Conservation (phyloP, 2,329 filamentous ascomycete species). For the Dothistroma pini region DNA sequence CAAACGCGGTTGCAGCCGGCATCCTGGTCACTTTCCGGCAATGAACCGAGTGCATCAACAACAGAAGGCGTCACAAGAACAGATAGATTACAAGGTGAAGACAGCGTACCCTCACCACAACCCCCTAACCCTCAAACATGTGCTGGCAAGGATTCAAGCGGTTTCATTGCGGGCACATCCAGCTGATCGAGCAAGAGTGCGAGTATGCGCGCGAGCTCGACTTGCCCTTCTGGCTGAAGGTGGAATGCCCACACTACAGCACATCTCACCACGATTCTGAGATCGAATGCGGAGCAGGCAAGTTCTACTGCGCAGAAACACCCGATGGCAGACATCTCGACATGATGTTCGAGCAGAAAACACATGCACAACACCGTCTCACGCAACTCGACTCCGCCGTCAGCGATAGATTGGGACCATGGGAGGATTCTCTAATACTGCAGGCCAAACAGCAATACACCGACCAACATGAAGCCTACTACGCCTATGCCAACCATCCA, state of each 20-base stretch:
- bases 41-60: background rate
- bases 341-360: conserved; percentile 7
- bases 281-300: conserved; percentile 14
- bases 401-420: background rate
- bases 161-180: conserved; percentile 27
- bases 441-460: background rate
- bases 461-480: background rate
- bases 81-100: background rate
- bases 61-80: background rate
- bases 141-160: conserved; percentile 26
- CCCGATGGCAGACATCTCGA: conserved; percentile 15
- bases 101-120: background rate
- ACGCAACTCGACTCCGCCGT: background rate
- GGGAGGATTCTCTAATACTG: background rate
- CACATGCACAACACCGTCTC: background rate
- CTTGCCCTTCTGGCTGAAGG: conserved; percentile 17
- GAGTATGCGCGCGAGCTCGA: conserved; percentile 16
- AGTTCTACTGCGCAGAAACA: conserved; percentile 18
- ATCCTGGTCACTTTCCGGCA: background rate
- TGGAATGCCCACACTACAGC: conserved; percentile 21
- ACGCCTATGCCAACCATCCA: background rate
- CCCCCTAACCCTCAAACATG: conserved; percentile 19
- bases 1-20: background rate
- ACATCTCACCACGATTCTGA: background rate
- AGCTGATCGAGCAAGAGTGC: conserved; percentile 16